phyloP scores from a whole-genome alignment of 2,329 filamentous ascomycete species.

The Diaporthe helianthi region DNA sequence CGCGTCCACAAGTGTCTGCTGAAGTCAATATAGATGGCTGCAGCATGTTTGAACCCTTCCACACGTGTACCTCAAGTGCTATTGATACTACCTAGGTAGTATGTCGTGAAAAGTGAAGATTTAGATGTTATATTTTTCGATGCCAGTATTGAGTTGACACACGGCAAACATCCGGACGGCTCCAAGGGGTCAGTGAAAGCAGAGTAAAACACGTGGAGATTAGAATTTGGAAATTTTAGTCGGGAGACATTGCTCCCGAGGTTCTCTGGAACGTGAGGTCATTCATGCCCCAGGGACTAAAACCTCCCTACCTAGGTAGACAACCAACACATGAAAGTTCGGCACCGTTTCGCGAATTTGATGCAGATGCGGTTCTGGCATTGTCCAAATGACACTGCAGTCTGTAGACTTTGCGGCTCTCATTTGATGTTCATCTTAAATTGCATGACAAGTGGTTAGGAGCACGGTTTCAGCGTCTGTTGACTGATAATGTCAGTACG shows the following conservation, averaged over 20 bases:
- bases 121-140: no score
- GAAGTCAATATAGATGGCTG: no score
- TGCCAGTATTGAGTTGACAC: no score
- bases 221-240: background rate
- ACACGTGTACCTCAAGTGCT: no score
- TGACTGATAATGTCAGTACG: background rate
- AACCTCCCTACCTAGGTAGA: background rate
- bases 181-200: no score
- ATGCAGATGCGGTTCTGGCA: background rate
- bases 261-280: background rate
- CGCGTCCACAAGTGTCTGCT: no score
- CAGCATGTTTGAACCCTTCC: no score
- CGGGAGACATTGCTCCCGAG: background rate
- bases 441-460: background rate
- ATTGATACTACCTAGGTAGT: no score
- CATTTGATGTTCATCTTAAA: background rate
- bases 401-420: background rate
- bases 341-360: background rate
- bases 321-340: background rate
- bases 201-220: background rate
- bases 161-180: background rate
- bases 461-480: background rate
- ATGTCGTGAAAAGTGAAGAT: no score
- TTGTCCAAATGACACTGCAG: background rate
- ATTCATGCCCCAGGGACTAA: background rate